Base-by-base conservation (phyloP, 108 stramenopile species). In the Cyclotella sp. region DNA sequence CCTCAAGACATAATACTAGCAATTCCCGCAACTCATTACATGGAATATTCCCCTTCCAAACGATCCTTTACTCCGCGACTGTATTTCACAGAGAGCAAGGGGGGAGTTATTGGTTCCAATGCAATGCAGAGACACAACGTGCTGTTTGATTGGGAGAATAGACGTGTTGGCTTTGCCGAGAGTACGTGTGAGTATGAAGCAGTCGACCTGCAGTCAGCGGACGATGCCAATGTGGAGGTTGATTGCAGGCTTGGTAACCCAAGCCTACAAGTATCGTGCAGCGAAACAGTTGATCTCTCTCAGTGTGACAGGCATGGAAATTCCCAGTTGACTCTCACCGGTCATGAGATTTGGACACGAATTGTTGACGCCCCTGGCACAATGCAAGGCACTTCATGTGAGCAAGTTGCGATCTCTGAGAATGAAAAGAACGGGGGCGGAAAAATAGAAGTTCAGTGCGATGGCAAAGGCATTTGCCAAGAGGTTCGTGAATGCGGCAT, bases 21-120 rank as follows among this genome's bases (percentile, higher is more conserved):
- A 19, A 70, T 68, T 72, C 65, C 65, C 21, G 66, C 73, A 7
- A 72, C 75, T 39, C 75, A 76, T 41, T 77, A 75, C 44, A 74
- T 73, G 68, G 64, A 80, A 61, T 76, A 77, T 22, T 55, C 70
- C 26, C 68, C 67, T 16, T 75, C 74, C 2, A 73, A 64, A 30
- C 87, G 91, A 82, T 70, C 77, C 15, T 93, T 65, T 65, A 84
- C 85, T 11, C 88, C 89, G 59, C 87, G 97, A 14, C 65, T 98
- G 19, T 98, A 98, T 78, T 68, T 97, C 54, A 93, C 92, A 26
- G 97, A 98, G 65, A 70, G 71, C 18, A 70, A 86, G 55, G 98
- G 98, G 26, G 91, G 89, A 10, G 98, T 99, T 0, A 79, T 99
- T 68, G 98, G 98, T 27, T 85, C 94, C 14, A 99, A 99, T 75